Evolutionary conservation across 768 basidiomycete species (phyloP).

Genomic region (Tubosaeta sp.): DNA sequence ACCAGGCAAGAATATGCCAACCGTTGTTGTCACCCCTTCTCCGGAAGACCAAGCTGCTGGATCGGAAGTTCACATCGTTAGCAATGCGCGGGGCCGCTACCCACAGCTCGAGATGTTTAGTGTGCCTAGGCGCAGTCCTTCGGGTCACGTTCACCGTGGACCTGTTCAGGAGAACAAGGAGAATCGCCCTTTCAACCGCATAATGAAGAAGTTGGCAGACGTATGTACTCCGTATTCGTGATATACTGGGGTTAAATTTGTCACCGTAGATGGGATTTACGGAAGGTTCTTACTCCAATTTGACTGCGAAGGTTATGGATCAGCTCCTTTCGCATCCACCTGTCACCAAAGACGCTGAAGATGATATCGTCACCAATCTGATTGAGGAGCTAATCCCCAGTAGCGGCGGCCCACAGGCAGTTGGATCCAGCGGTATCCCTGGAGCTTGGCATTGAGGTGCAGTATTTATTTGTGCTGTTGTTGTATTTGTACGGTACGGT

Average conservation of each 20-base stretch:
- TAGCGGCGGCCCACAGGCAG: slow-evolving; percentile 36
- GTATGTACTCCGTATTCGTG: slow-evolving; percentile 37
- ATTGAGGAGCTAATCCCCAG: slow-evolving; percentile 54
- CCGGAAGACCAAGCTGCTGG: slow-evolving; percentile 14
- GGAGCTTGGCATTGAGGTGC: slow-evolving; percentile 42
- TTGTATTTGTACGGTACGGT: slow-evolving; percentile 14
- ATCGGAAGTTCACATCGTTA: slow-evolving; percentile 47
- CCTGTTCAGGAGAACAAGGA: slow-evolving; percentile 19
- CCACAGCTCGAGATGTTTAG: slow-evolving; percentile 63
- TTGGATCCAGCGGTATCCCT: slow-evolving; percentile 35
- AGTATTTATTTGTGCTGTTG: neutral
- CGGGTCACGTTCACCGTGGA: slow-evolving; percentile 22
- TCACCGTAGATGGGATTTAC: slow-evolving; percentile 69
- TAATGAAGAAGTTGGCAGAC: slow-evolving; percentile 58
- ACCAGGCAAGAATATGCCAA: neutral
- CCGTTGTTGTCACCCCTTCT: slow-evolving; percentile 3
- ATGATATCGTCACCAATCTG: slow-evolving; percentile 60
- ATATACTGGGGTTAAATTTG: slow-evolving; percentile 8
- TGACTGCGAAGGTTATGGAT: slow-evolving; percentile 47
- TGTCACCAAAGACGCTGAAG: slow-evolving; percentile 55
- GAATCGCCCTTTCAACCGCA: slow-evolving; percentile 44
- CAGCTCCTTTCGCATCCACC: slow-evolving; percentile 40
- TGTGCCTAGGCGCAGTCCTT: slow-evolving; percentile 44
- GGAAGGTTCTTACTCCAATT: slow-evolving; percentile 48
- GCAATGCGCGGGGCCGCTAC: slow-evolving; percentile 55